Evolutionary conservation across 73 alveolate species (phyloP).

Genomic region (Paramecium caudatum): DNA sequence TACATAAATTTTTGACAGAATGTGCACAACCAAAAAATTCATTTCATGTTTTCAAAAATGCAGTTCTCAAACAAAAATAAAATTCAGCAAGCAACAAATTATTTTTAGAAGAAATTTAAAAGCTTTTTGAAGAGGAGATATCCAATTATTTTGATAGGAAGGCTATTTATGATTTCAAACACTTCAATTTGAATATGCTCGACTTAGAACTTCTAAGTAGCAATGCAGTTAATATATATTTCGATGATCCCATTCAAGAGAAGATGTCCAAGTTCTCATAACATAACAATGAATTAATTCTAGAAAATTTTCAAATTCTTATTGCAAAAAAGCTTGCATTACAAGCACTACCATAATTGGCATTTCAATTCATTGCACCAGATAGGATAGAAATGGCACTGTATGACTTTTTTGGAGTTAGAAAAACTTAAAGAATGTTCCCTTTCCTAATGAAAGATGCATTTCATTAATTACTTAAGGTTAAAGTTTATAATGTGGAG

Average conservation of each 20-base stretch:
- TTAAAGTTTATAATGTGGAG: conserved; percentile 29
- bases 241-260: conserved; percentile 15
- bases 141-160: conserved; percentile 46
- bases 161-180: conserved; percentile 7
- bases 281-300: conserved; percentile 8
- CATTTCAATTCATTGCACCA: background rate
- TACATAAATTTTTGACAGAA: conserved; percentile 11
- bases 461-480: conserved; percentile 6
- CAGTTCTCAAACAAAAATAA: conserved; percentile 5
- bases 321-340: conserved; percentile 45
- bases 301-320: conserved; percentile 49
- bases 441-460: conserved; percentile 37
- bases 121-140: conserved; percentile 33
- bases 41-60: conserved; percentile 31
- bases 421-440: conserved; percentile 42
- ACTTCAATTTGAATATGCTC: background rate
- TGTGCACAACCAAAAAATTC: conserved; percentile 33
- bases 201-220: conserved; percentile 31
- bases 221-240: background rate
- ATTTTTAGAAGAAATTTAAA: conserved; percentile 35
- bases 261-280: background rate
- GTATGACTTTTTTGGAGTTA: conserved; percentile 23
- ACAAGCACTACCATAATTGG: conserved; percentile 45
- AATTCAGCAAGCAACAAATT: conserved; percentile 18
- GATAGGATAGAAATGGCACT: conserved; percentile 44